phyloP scores from a whole-genome alignment of 805 yeast species.

The Deakozyma indianensis region DNA sequence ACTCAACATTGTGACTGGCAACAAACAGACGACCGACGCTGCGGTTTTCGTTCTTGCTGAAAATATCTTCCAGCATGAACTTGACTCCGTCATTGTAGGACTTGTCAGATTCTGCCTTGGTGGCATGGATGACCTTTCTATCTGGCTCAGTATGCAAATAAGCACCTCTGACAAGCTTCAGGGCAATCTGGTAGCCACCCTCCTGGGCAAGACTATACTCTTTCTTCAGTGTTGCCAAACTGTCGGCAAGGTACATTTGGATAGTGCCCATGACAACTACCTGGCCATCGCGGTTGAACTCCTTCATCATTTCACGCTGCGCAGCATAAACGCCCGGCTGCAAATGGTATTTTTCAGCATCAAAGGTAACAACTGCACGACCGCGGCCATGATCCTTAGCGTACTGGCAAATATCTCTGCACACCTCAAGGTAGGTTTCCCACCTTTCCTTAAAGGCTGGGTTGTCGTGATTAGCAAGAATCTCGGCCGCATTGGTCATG shows the following conservation, averaged over 20 bases:
- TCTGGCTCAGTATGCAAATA: constrained; percentile 80
- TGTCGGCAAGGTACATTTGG: constrained; percentile 77
- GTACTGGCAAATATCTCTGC: constrained; percentile 46
- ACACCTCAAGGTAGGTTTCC: constrained; percentile 47
- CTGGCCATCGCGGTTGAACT: constrained; percentile 50
- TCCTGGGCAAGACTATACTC: constrained; percentile 54
- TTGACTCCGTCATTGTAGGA: constrained; percentile 62
- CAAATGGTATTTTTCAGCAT: constrained; percentile 80
- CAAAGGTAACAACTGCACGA: constrained; percentile 53
- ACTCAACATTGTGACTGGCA: constrained; percentile 76
- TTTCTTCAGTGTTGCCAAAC: constrained; percentile 40
- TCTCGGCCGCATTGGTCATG: constrained; percentile 59
- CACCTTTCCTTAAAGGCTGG: constrained; percentile 38
- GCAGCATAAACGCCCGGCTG: constrained; percentile 86
- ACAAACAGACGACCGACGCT: constrained; percentile 42
- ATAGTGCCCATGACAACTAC: constrained; percentile 73
- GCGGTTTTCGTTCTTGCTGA: not conserved
- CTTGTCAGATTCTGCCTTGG: constrained; percentile 68
- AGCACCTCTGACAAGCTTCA: constrained; percentile 91
- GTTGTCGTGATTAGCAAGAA: constrained; percentile 44
- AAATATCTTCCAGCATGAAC: constrained; percentile 43
- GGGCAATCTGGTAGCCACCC: constrained; percentile 55
- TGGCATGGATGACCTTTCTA: constrained; percentile 55
- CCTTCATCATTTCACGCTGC: constrained; percentile 65
- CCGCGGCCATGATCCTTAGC: constrained; percentile 26